A percentile compares a stretch with the other conserved stretches of the same genome.
These are phyloP conservation scores for Penicillium ochrochloron DNA, from an alignment of 495 filamentous ascomycete species.

Conservation along the genomic window DNA sequence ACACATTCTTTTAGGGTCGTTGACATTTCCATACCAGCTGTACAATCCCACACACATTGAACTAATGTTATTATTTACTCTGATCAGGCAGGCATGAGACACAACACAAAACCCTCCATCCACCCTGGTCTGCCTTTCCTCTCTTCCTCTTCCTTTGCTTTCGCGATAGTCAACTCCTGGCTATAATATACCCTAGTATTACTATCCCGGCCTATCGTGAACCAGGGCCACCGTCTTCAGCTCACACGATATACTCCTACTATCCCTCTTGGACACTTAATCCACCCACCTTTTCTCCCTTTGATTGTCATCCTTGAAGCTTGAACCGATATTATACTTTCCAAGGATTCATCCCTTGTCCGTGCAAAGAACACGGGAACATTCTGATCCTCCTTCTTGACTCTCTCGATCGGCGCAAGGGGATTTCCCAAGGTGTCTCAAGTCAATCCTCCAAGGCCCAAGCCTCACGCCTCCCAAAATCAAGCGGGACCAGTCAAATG, in stretches of 20 bases:
- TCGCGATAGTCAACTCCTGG: not conserved
- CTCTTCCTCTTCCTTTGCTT: not conserved
- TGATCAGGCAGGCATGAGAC: not conserved
- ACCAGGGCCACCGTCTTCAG: too few relatives aligned
- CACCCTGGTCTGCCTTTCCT: not conserved
- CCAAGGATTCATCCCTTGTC: not conserved
- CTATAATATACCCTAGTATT: not conserved
- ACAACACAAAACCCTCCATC: not conserved
- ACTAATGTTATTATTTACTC: not conserved
- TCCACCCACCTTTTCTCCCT: not conserved
- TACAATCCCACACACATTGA: not conserved
- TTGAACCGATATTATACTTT: not conserved
- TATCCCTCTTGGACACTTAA: not conserved
- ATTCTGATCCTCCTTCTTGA: not conserved
- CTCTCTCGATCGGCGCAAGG: not conserved
- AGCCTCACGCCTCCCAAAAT: not conserved
- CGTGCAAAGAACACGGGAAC: too few relatives aligned
- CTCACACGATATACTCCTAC: not conserved
- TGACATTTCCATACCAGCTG: too few relatives aligned
- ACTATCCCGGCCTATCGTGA: not conserved
- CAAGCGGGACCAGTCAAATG: conserved; percentile 10
- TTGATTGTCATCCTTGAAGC: too few relatives aligned
- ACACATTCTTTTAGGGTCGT: too few relatives aligned
- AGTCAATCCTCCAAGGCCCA: not conserved
- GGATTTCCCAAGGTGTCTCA: not conserved